Evolutionary conservation across 129 eudicot species (phyloP), one percentile per base, ranked within the genome.

Genomic region (Saussurea involucrata): DNA sequence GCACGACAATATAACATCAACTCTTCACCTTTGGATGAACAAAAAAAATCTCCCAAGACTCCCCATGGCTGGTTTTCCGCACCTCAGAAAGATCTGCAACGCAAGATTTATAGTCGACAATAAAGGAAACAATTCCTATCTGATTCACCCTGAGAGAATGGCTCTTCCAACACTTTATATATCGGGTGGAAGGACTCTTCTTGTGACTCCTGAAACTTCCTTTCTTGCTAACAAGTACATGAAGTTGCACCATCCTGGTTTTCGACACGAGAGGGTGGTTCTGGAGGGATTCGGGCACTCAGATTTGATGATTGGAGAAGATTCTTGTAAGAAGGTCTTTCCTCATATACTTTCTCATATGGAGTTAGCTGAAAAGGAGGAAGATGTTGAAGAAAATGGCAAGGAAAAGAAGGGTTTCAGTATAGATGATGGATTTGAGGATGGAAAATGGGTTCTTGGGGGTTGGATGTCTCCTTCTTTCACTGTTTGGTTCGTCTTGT

Each of bases 271-370:
- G 53, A 83, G 90, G 73, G 90, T 86, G n/a, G 87, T 86, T 8
- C 87, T 80, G 44, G 85, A 86, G 32, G 90, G 90, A 7, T 86
- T 86, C 24, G 90, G 90, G 20, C 90, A 86, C 36, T 86, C 87
- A 0, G 90, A 86, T 72, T 53, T 86, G 36, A 46, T 86, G 80
- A 86, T 86, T 7, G 90, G 90, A 29, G 87, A 86, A 36, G 79
- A 86, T 24, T 83, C 87, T 8, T 29, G 29, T 63, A 78, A 58
- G 69, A 73, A 57, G 63, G 90, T 86, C 67, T 86, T 86, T 83
- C 85, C 85, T 33, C 83, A 76, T 68, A 86, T 86, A 70, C 28
- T 72, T 8, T 61, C 69, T 53, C 90, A 86, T 57, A 80, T 86
- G 42, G 82, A 57, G 24, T 76, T 86, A 69, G 78, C 87, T 46